phyloP scores from a whole-genome alignment of 306 rosid species.

The Cercis canadensis region DNA sequence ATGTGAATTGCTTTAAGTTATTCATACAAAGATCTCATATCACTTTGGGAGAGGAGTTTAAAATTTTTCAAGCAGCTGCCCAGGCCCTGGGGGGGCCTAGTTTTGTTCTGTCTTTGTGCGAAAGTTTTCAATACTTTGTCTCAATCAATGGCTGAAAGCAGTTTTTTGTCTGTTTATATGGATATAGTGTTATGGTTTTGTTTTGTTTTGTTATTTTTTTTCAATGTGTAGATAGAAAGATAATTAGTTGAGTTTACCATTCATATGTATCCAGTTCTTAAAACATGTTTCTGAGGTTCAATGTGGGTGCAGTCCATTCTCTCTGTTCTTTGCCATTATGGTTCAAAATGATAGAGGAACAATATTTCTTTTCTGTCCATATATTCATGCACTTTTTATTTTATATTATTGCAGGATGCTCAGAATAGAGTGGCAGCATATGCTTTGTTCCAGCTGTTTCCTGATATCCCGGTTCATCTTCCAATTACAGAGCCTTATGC shows the following conservation, averaged over 20 bases:
- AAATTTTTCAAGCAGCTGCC: slow-evolving; percentile 1
- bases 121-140: not conserved
- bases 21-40: not conserved
- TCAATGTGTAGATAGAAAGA: not conserved
- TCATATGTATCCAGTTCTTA: slow-evolving; percentile 9
- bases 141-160: not conserved
- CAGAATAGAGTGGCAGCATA: slow-evolving; percentile 95
- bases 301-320: slow-evolving; percentile 1
- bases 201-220: slow-evolving; percentile 4
- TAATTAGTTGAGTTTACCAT: slow-evolving; percentile 4
- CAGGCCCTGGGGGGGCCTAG: not conserved
- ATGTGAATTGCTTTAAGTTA: not conserved
- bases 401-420: slow-evolving; percentile 68
- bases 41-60: not conserved
- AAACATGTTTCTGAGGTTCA: not conserved
- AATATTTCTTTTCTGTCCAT: slow-evolving; percentile 20
- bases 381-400: slow-evolving; percentile 9
- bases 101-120: slow-evolving; percentile 5
- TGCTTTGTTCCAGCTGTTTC: slow-evolving; percentile 82
- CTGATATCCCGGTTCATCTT: slow-evolving; percentile 84
- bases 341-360: slow-evolving; percentile 17
- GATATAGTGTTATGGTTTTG: not conserved
- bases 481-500: slow-evolving; percentile 78
- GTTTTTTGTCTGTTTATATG: slow-evolving; percentile 1
- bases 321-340: slow-evolving; percentile 18